phyloP scores from a whole-genome alignment of 1,139 yeast genomes.

The Pichia sp. region DNA sequence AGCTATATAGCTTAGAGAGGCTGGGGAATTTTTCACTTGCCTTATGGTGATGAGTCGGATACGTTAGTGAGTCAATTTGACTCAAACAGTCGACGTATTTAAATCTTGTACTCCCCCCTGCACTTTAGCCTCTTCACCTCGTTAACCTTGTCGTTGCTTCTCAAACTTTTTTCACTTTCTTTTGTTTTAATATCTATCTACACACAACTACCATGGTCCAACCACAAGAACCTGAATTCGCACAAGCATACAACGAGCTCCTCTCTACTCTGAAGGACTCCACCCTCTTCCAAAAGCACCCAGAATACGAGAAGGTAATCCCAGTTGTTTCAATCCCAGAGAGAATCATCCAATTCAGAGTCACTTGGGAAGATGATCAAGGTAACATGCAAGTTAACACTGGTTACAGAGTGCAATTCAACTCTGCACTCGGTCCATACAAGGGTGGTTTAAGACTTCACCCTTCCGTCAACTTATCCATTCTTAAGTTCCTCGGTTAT shows the following conservation, averaged over 20 bases:
- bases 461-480: constrained; percentile 92
- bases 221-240: constrained; percentile 88
- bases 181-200: neutral
- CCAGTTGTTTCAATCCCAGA: constrained; percentile 94
- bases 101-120: no score
- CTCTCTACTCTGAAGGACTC: constrained; percentile 86
- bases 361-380: constrained; percentile 93
- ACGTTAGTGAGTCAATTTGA: no score
- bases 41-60: no score
- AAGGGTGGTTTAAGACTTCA: constrained; percentile 99
- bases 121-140: no score
- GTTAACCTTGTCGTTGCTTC: neutral
- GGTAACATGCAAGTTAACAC: constrained; percentile 90
- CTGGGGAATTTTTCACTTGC: no score
- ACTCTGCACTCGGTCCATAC: constrained; percentile 98
- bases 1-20: no score
- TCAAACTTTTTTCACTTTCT: neutral
- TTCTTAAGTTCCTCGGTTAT: constrained; percentile 92
- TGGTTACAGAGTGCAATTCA: constrained; percentile 98
- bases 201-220: constrained; percentile 25
- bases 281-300: constrained; percentile 79
- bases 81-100: no score
- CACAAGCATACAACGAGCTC: constrained; percentile 96
- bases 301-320: constrained; percentile 82
- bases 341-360: constrained; percentile 94